Evolutionary conservation across 495 filamentous ascomycete genomes (phyloP).

Genomic region (Xylaria longipes): DNA sequence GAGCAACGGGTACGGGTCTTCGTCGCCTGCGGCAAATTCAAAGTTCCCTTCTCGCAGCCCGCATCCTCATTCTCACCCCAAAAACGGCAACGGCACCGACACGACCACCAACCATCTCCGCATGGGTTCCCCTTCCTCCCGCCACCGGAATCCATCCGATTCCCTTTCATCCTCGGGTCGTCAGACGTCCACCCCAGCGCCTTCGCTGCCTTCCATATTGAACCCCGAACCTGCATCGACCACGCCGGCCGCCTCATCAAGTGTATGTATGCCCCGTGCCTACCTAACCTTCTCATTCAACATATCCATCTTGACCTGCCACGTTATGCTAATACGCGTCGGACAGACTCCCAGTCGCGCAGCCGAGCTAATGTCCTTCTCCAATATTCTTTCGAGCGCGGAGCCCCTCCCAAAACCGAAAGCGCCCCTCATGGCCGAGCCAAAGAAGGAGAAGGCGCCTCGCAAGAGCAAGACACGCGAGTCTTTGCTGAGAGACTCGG

Average conservation of each 20-base stretch:
- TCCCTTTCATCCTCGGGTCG: conserved; percentile 51
- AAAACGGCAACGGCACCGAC: conserved; percentile 52
- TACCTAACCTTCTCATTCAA: background rate
- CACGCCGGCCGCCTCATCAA: conserved; percentile 40
- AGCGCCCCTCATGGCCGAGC: conserved; percentile 46
- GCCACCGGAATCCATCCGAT: conserved; percentile 48
- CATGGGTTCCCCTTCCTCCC: conserved; percentile 55
- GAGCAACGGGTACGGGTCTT: conserved; percentile 61
- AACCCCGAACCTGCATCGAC: conserved; percentile 54
- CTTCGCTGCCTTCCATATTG: conserved; percentile 44
- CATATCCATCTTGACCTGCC: background rate
- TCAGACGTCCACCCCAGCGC: conserved; percentile 52
- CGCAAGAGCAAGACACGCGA: conserved; percentile 54
- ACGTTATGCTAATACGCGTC: conserved; percentile 19
- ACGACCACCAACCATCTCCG: conserved; percentile 55
- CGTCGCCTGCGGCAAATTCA: conserved; percentile 59
- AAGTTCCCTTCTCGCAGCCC: conserved; percentile 62
- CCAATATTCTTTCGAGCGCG: conserved; percentile 82
- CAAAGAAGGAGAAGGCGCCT: conserved; percentile 40
- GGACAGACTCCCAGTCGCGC: conserved; percentile 67
- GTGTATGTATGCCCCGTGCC: conserved; percentile 41
- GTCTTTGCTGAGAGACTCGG: conserved; percentile 46
- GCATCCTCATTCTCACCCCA: conserved; percentile 53
- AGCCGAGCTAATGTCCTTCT: conserved; percentile 88
- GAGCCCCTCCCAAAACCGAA: conserved; percentile 62